A percentile compares a stretch with the other conserved stretches of the same genome.
These are phyloP conservation scores for Pachyrhizus erosus DNA, from an alignment of 306 rosid genomes.

Conservation along the genomic window DNA sequence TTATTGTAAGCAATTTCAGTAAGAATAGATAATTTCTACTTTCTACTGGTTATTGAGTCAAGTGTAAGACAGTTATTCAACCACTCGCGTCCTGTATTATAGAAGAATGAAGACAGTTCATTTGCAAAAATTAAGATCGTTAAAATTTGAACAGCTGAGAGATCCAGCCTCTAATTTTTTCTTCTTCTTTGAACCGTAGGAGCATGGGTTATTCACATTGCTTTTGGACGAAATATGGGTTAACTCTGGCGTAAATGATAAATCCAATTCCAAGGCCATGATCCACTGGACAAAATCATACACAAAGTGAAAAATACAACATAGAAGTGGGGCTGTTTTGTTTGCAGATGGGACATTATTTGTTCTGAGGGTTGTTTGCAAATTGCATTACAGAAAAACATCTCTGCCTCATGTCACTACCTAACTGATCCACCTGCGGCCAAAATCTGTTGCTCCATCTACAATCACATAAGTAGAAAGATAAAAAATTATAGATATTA, in stretches of 20 bases:
- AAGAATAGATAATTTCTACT: background rate
- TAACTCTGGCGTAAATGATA: constrained; percentile 29
- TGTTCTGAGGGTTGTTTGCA: constrained; percentile 14
- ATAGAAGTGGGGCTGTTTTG: constrained; percentile 28
- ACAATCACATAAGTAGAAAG: constrained; percentile 38
- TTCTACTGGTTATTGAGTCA: background rate
- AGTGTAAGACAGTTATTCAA: constrained; percentile 4
- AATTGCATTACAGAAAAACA: constrained; percentile 16
- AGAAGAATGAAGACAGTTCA: background rate
- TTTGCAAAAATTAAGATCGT: background rate
- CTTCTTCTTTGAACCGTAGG: background rate
- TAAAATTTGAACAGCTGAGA: background rate
- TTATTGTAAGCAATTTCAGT: background rate
- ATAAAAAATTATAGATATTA: constrained; percentile 12
- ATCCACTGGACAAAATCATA: constrained; percentile 33
- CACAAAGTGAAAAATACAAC: constrained; percentile 36
- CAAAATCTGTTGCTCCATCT: constrained; percentile 67
- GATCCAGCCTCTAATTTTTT: background rate
- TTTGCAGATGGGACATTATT: constrained; percentile 23
- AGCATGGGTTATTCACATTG: constrained; percentile 33
- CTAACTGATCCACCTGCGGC: constrained; percentile 46
- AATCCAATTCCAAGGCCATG: constrained; percentile 21
- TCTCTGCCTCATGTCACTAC: constrained; percentile 37
- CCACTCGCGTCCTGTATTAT: background rate
- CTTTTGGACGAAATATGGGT: constrained; percentile 2